Evolutionary conservation across 441 rosid genomes (phyloP), one percentile per base, ranked within the genome.

Genomic region (Arabidopsis hybrid): DNA sequence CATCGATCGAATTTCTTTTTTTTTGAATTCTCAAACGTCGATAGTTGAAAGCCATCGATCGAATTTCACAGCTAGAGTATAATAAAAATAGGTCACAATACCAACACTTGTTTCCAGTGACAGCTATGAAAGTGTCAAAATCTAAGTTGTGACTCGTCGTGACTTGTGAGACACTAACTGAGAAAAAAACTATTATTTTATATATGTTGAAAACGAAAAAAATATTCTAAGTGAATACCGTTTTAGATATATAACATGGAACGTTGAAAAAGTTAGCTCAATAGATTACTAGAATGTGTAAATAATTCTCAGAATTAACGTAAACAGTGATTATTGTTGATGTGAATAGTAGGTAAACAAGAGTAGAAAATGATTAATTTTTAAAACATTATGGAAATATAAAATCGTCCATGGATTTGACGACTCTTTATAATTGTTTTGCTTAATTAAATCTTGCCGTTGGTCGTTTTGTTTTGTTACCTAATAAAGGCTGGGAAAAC

Each of bases 91-190:
- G 26, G 3, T 21, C 26, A 21, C 26, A 21, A 38, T 12, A 18
- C 35, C 11, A 17, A 38, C 3, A 9, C 7, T 65, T 6, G 4
- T 46, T 11, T 45, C 31, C 7, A 47, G 45, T 47, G 34, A 65
- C 45, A 47, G 69, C 39, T 47, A 65, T 10, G 45, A 7, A 10
- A 32, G 56, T 47, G 31, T 14, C 68, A 3, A 34, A 34, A 47
- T 47, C 32, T 50, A 4, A 49, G 8, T 18, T 32, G 9, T 14
- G 56, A 45, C 42, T 46, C 32, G 8, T 17, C 16, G 9, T 14
- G 55, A 45, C 42, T 46, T 64, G 68, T 47, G 10, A 45, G 67
- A 45, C 68, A 42, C 66, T 42, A 43, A 59, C 31, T 13, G 18
- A 55, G 8, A 53, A 53, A 32, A 29, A 26, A 1, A 6, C 2